A percentile compares a stretch with the other conserved stretches of the same genome.
Conservation (phyloP, 176 grass and related monocot species). For the Oryza rufipogon region DNA sequence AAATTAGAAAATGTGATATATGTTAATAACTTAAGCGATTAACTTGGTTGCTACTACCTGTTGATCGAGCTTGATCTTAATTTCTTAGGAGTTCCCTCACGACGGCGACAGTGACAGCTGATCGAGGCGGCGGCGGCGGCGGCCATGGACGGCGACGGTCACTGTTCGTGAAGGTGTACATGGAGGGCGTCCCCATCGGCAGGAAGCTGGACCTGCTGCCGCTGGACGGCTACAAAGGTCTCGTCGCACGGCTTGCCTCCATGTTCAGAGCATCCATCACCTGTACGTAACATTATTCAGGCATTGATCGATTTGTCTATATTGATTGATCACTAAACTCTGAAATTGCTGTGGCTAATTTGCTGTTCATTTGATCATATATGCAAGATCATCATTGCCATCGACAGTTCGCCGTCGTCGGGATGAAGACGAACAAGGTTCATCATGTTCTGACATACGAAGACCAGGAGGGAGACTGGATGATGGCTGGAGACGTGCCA, state of each 20-base stretch:
- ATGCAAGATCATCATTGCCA: slow-evolving; percentile 50
- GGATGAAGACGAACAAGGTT: slow-evolving; percentile 30
- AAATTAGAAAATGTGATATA: too few species aligned
- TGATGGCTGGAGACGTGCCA: slow-evolving; percentile 75
- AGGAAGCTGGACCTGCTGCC: slow-evolving; percentile 69
- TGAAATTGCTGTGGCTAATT: not conserved
- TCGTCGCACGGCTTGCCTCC: slow-evolving; percentile 46
- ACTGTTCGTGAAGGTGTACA: slow-evolving; percentile 78
- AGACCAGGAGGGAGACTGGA: slow-evolving; percentile 80
- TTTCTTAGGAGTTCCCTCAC: slow-evolving; percentile 59
- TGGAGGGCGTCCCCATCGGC: slow-evolving; percentile 77
- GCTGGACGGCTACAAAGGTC: slow-evolving; percentile 52
- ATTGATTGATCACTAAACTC: not conserved
- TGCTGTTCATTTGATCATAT: not conserved
- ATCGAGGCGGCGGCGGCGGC: not conserved
- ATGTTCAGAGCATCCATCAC: slow-evolving; percentile 67
- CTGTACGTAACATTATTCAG: slow-evolving; percentile 27
- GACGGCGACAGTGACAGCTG: not conserved
- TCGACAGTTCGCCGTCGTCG: not conserved
- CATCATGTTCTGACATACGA: slow-evolving; percentile 66
- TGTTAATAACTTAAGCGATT: too few species aligned
- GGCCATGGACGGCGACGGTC: slow-evolving; percentile 4
- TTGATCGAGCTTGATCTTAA: not conserved
- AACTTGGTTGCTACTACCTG: too few species aligned
- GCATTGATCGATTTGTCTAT: too few species aligned